Evolutionary conservation across 2,329 filamentous ascomycete genomes (phyloP).

Genomic region (Alternaria sp.): DNA sequence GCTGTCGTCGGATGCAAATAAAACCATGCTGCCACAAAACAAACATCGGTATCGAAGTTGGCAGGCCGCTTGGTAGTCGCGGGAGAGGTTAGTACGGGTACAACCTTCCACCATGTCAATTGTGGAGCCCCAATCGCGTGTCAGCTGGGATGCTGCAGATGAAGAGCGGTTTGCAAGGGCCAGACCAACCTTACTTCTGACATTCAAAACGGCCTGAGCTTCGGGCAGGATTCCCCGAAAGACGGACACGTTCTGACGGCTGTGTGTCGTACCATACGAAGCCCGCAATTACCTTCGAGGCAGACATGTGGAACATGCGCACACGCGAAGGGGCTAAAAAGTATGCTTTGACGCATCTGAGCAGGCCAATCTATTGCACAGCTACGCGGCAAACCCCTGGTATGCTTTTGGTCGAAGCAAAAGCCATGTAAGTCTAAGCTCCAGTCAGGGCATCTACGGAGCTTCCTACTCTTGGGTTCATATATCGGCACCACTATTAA

Average conservation of each 20-base stretch:
- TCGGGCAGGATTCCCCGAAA: conserved; percentile 43
- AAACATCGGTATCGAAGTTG: conserved; percentile 16
- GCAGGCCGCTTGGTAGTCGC: conserved; percentile 37
- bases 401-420: conserved; percentile 28
- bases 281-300: conserved; percentile 31
- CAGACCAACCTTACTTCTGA: conserved; percentile 38
- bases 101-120: conserved; percentile 31
- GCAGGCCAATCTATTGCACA: conserved; percentile 44
- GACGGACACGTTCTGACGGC: conserved; percentile 37
- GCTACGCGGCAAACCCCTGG: conserved; percentile 34
- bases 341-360: conserved; percentile 35
- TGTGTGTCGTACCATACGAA: conserved; percentile 30
- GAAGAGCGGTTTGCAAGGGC: conserved; percentile 31
- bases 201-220: conserved; percentile 38
- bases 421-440: conserved; percentile 34
- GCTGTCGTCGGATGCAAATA: neutral
- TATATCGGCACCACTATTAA: conserved; percentile 31
- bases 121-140: conserved; percentile 40
- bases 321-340: conserved; percentile 41
- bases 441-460: conserved; percentile 38
- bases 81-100: conserved; percentile 34
- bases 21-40: conserved; percentile 5
- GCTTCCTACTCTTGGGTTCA: conserved; percentile 35
- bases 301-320: conserved; percentile 40
- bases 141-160: conserved; percentile 41